Percentiles rank a stretch among this genome's conserved stretches.
These are phyloP conservation scores for Cryphonectria carpinicola DNA, from an alignment of 2,329 filamentous ascomycete species.

Conservation along the genomic window DNA sequence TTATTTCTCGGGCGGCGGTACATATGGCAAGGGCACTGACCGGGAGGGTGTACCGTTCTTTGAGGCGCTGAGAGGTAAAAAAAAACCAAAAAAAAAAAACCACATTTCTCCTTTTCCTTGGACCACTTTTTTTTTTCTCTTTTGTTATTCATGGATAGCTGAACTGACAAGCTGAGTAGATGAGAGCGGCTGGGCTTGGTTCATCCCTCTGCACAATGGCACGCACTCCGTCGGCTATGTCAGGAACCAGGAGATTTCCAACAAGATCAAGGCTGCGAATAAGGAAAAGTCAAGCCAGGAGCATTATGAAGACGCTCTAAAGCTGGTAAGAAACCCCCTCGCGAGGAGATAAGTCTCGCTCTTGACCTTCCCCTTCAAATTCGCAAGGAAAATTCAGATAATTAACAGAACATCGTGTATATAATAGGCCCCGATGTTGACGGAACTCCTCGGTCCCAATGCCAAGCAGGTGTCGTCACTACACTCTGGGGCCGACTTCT, in stretches of 20 bases:
- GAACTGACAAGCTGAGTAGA: conserved; percentile 2
- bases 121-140: background rate
- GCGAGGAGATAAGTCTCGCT: no score
- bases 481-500: conserved; percentile 46
- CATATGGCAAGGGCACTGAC: conserved; percentile 31
- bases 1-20: conserved; percentile 43
- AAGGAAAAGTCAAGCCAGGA: background rate
- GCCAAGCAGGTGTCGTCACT: conserved; percentile 41
- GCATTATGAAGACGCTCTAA: conserved; percentile 33
- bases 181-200: conserved; percentile 56
- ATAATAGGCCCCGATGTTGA: background rate
- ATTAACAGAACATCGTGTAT: no score
- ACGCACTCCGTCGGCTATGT: conserved; percentile 50
- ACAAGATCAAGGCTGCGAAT: conserved; percentile 38
- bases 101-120: background rate
- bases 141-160: background rate
- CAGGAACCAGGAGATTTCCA: conserved; percentile 43
- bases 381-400: no score
- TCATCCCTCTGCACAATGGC: conserved; percentile 53
- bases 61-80: conserved; percentile 41
- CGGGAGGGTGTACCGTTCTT: conserved; percentile 46
- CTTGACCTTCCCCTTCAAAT: no score
- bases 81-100: background rate
- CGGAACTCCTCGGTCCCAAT: conserved; percentile 29
- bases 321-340: background rate